These are phyloP conservation scores for Recurvomyces mirabilis DNA, from an alignment of 495 filamentous ascomycete genomes.

Conservation along the genomic window DNA sequence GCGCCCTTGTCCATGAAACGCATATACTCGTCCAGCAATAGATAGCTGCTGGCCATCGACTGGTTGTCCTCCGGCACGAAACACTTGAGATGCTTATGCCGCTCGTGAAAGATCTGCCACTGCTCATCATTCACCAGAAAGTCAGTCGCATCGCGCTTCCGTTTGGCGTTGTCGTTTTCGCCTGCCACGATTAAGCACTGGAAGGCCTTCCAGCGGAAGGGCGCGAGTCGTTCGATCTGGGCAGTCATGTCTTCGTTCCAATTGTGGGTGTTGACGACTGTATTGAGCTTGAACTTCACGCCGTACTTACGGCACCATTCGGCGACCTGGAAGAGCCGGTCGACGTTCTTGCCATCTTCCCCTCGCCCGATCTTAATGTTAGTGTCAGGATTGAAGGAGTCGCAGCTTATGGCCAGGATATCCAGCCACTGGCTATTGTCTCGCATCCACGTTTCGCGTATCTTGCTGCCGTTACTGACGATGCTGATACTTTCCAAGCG, in stretches of 20 bases:
- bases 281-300: slow-evolving; percentile 51
- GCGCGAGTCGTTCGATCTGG: slow-evolving; percentile 32
- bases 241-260: slow-evolving; percentile 44
- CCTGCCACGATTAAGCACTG: slow-evolving; percentile 45
- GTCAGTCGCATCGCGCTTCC: slow-evolving; percentile 35
- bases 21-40: slow-evolving; percentile 46
- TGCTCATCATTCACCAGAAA: slow-evolving; percentile 42
- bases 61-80: slow-evolving; percentile 42
- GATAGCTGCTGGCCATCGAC: slow-evolving; percentile 42
- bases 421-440: slow-evolving; percentile 38
- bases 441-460: slow-evolving; percentile 36
- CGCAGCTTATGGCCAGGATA: slow-evolving; percentile 45
- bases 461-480: slow-evolving; percentile 42
- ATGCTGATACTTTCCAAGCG: slow-evolving; percentile 42
- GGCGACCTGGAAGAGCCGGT: slow-evolving; percentile 34
- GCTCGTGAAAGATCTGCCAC: slow-evolving; percentile 38
- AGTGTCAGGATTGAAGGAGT: slow-evolving; percentile 44
- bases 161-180: slow-evolving; percentile 41
- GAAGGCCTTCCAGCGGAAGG: slow-evolving; percentile 48
- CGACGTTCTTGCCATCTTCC: slow-evolving; percentile 34
- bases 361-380: slow-evolving; percentile 44
- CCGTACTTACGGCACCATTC: slow-evolving; percentile 37
- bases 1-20: slow-evolving; percentile 40
- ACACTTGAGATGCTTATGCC: slow-evolving; percentile 33
- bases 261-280: slow-evolving; percentile 42